A percentile compares a stretch with the other conserved stretches of the same genome.
These are phyloP conservation scores for Trypanosoma vivax DNA, from an alignment of 208 protist genomes.

Conservation along the genomic window DNA sequence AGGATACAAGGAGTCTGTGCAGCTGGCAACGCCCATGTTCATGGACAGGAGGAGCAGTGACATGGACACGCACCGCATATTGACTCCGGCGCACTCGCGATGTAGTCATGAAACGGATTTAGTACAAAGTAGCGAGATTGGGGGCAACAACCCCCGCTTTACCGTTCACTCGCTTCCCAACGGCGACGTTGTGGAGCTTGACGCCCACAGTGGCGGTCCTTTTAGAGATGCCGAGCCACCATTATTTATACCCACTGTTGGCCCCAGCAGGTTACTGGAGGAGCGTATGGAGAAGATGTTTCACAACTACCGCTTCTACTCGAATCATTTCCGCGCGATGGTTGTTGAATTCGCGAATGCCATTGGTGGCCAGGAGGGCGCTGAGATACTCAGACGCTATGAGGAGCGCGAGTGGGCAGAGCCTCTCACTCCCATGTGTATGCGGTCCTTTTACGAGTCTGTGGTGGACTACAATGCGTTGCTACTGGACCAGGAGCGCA, in stretches of 20 bases:
- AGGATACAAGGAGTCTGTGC: not conserved
- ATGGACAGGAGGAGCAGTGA: too few relatives aligned
- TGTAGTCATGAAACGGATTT: too few relatives aligned
- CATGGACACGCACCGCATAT: too few relatives aligned
- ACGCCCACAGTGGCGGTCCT: slow-evolving; percentile 16
- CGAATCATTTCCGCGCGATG: slow-evolving; percentile 25
- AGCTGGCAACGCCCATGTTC: too few relatives aligned
- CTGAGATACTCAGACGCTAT: slow-evolving; percentile 9
- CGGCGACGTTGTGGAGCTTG: slow-evolving; percentile 42
- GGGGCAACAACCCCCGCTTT: slow-evolving; percentile 31
- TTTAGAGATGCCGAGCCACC: slow-evolving; percentile 25
- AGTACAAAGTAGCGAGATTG: too few relatives aligned
- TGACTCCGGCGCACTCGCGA: too few relatives aligned
- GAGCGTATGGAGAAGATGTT: slow-evolving; percentile 25
- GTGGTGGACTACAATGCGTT: slow-evolving; percentile 24
- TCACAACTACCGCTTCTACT: slow-evolving; percentile 38
- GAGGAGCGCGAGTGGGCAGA: slow-evolving; percentile 6
- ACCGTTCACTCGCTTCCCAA: slow-evolving; percentile 29
- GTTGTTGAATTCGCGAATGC: slow-evolving; percentile 13
- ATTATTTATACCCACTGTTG: not conserved
- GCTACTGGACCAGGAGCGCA: slow-evolving; percentile 14
- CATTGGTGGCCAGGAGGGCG: slow-evolving; percentile 19
- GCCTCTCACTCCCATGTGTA: slow-evolving; percentile 15
- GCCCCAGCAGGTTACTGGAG: slow-evolving; percentile 42
- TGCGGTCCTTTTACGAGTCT: slow-evolving; percentile 22